Evolutionary conservation across 768 basidiomycete genomes (phyloP).

Genomic region (Fomitopsis serialis): DNA sequence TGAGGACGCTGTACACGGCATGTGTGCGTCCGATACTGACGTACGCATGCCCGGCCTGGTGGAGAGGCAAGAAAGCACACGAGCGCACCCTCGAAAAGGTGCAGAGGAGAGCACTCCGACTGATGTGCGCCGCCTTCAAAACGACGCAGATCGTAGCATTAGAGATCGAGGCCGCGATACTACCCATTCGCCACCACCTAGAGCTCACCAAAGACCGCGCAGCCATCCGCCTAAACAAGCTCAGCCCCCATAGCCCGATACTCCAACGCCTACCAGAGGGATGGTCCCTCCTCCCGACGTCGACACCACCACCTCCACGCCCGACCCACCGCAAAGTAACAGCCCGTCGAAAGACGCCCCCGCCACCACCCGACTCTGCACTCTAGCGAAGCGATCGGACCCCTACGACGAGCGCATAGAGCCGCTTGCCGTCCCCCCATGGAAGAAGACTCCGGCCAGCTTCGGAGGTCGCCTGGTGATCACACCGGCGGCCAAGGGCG

Average conservation of each 20-base stretch:
- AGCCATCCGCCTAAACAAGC: neutral
- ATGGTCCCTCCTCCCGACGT: neutral
- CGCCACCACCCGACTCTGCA: neutral
- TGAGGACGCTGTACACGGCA: slow-evolving; percentile 23
- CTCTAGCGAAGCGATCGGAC: neutral
- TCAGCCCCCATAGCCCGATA: neutral
- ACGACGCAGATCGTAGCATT: slow-evolving; percentile 27
- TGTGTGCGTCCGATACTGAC: slow-evolving; percentile 29
- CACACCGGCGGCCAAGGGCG: neutral
- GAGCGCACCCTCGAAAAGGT: slow-evolving; percentile 19
- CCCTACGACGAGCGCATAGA: neutral
- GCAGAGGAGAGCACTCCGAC: slow-evolving; percentile 23
- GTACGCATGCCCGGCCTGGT: slow-evolving; percentile 30
- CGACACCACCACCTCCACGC: neutral
- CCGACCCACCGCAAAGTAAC: neutral
- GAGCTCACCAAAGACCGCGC: neutral
- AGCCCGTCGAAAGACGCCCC: neutral
- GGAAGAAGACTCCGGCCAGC: neutral
- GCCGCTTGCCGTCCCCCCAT: neutral
- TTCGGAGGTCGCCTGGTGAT: neutral
- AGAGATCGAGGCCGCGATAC: slow-evolving; percentile 28
- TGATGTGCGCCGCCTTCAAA: slow-evolving; percentile 29
- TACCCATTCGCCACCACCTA: slow-evolving; percentile 19
- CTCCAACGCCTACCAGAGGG: slow-evolving; percentile 1
- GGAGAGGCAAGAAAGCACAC: slow-evolving; percentile 23